Percentiles rank a stretch among this genome's conserved stretches.
phyloP scores from a whole-genome alignment of 176 grass and related monocot genomes.

The Aegilops umbellulata region DNA sequence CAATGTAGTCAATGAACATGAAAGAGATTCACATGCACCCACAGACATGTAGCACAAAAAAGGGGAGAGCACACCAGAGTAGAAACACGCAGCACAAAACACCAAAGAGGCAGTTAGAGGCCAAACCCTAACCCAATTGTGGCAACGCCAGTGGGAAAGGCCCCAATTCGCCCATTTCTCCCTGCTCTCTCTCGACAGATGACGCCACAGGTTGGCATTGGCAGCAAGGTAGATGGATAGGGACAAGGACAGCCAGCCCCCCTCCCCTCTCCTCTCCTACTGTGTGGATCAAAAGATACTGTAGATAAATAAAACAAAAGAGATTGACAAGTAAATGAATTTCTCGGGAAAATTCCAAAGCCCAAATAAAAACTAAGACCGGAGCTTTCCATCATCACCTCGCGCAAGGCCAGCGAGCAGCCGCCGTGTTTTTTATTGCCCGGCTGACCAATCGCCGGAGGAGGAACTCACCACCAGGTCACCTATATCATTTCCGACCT shows the following conservation, averaged over 20 bases:
- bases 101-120: not conserved
- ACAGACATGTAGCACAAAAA: not conserved
- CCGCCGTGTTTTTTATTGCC: not conserved
- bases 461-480: constrained; percentile 34
- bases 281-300: not conserved
- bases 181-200: not conserved
- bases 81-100: not conserved
- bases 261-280: not conserved
- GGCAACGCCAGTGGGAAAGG: constrained; percentile 17
- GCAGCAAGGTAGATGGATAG: constrained; percentile 49
- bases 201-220: constrained; percentile 45
- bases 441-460: constrained; percentile 34
- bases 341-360: constrained; percentile 2
- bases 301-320: not conserved
- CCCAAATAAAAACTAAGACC: constrained; percentile 30
- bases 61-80: not conserved
- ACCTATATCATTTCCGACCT: constrained; percentile 27
- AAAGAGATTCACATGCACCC: not conserved
- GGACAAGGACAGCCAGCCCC: constrained; percentile 21
- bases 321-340: not conserved
- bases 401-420: constrained; percentile 23
- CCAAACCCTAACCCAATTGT: constrained; percentile 7
- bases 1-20: not conserved
- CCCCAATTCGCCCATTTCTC: constrained; percentile 11
- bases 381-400: not conserved